Percentiles rank a stretch among this genome's conserved stretches.
These are phyloP conservation scores for Picochlorum sp. DNA, from an alignment of 139 green algal species.

Conservation along the genomic window DNA sequence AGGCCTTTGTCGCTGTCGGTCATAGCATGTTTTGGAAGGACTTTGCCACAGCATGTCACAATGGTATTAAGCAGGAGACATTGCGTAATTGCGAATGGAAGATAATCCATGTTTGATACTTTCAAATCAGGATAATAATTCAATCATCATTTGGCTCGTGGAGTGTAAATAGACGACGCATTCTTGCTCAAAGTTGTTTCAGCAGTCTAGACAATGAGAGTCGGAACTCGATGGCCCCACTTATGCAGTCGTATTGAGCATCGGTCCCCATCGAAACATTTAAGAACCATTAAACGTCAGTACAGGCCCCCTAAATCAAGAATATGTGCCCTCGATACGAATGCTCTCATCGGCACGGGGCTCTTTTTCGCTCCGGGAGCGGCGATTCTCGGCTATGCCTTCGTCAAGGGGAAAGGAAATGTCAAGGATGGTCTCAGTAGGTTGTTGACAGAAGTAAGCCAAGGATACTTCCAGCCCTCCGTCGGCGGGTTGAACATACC, in stretches of 20 bases:
- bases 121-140: too few relatives aligned
- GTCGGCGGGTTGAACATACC: slow-evolving; percentile 82
- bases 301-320: neutral
- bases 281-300: too few relatives aligned
- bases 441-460: slow-evolving; percentile 62
- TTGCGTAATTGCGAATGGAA: slow-evolving; percentile 59
- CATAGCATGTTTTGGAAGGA: slow-evolving; percentile 55
- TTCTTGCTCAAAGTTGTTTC: too few relatives aligned
- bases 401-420: slow-evolving; percentile 68
- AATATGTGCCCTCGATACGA: neutral
- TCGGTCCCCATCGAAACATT: too few relatives aligned
- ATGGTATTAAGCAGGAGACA: slow-evolving; percentile 12
- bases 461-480: slow-evolving; percentile 84
- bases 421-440: slow-evolving; percentile 65
- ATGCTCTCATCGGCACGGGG: slow-evolving; percentile 26
- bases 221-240: too few relatives aligned
- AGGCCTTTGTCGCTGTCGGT: slow-evolving; percentile 55
- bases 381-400: slow-evolving; percentile 47
- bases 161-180: too few relatives aligned
- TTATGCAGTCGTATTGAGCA: too few relatives aligned
- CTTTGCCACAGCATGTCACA: slow-evolving; percentile 26
- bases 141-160: too few relatives aligned
- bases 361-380: slow-evolving; percentile 69
- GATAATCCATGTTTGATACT: slow-evolving; percentile 18
- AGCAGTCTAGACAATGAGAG: too few relatives aligned